Evolutionary conservation across 345 rosid species (phyloP), one percentile per base, ranked within the genome.

Genomic region (Linum trigynum): DNA sequence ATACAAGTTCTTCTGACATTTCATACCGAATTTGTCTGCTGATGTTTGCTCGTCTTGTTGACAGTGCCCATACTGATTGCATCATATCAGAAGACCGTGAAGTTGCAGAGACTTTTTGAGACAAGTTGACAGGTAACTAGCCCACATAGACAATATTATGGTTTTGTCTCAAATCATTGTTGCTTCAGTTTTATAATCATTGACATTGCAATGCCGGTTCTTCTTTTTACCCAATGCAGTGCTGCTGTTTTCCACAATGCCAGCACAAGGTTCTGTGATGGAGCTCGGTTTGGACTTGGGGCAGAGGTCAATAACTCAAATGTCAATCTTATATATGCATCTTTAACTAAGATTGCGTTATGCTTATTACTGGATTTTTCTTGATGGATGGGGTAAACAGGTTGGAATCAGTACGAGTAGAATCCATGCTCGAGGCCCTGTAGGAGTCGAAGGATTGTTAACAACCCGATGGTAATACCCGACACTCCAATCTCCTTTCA

Each of bases 211-310:
- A 48, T 10, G 53, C 14, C 14, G 53, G 53, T 48, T 48, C 15
- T 6, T 48, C 14, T 48, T 43, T 43, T 2, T 7, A 5, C 15
- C 3, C 53, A 48, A 48, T 70, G 43, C 85, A 91, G 99, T 65
- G 97, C 97, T 81, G 97, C 97, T 75, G 99, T 95, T 69, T 91
- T 95, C 71, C 99, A 91, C 73, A 95, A 95, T 59, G 97, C 96
- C 64, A 91, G 97, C 83, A 85, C 96, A 35, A 87, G 97, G 77
- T 95, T 91, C 70, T 89, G 94, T 40, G 99, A 95, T 35, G 96
- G 97, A n/a, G 95, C 95, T 64, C 86, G 97, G 40, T 95, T 95
- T 70, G 99, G 97, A 16, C 83, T 91, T 62, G 99, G 99, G 36
- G 99, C 99, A 63, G 99, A 95, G 99, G 97, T 94, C 86, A 43